A percentile compares a stretch with the other conserved stretches of the same genome.
phyloP scores from a whole-genome alignment of 805 yeast species.

The Blastobotrys chiropterorum region DNA sequence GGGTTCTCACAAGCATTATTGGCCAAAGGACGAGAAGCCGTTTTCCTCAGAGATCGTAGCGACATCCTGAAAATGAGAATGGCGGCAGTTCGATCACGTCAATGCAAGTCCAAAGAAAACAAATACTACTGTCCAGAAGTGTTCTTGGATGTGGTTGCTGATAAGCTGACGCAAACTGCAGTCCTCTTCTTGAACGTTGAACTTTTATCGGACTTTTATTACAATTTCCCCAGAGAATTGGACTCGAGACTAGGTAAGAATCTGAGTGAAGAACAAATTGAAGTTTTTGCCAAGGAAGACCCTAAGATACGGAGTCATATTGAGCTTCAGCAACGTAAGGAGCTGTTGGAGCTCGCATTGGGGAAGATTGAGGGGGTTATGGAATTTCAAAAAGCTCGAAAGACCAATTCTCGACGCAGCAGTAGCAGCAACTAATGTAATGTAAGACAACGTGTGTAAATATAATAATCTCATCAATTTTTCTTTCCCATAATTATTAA shows the following conservation, averaged over 20 bases:
- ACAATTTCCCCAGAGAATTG: conserved; percentile 90
- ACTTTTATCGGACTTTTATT: conserved; percentile 86
- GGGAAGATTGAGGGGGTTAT: conserved; percentile 79
- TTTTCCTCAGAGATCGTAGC: conserved; percentile 69
- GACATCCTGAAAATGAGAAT: conserved; percentile 67
- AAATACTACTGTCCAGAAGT: conserved; percentile 93
- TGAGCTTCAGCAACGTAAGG: conserved; percentile 90
- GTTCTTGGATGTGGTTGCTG: conserved; percentile 85
- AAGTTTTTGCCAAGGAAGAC: conserved; percentile 88
- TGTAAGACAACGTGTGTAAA: too few relatives aligned
- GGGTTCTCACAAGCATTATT: conserved; percentile 78
- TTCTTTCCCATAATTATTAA: not conserved
- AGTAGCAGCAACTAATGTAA: not conserved
- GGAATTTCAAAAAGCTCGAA: conserved; percentile 46
- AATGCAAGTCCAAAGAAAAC: conserved; percentile 71
- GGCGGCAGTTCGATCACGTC: conserved; percentile 64
- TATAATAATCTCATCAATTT: not conserved
- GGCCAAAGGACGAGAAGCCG: conserved; percentile 75
- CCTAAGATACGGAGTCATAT: conserved; percentile 85
- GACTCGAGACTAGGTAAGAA: conserved; percentile 64
- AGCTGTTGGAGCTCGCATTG: conserved; percentile 75
- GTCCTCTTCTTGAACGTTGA: conserved; percentile 91
- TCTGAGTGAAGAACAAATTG: conserved; percentile 71
- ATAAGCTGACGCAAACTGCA: conserved; percentile 87
- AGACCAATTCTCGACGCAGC: not conserved